Conservation (phyloP, 768 basidiomycete genomes). For the Amanita molliuscula region DNA sequence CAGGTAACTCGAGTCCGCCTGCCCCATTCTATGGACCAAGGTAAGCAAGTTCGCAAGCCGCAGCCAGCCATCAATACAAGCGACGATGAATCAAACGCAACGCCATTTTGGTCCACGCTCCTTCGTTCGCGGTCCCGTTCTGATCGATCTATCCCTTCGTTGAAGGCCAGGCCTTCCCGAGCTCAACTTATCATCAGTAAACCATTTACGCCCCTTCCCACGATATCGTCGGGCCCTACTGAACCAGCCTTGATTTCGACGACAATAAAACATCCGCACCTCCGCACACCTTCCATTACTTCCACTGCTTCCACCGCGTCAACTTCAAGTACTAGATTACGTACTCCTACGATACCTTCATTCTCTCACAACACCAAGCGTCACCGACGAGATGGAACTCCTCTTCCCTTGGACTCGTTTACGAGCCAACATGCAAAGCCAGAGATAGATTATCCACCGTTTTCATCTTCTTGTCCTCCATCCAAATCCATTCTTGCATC, state of each 20-base stretch:
- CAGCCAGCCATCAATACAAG: not conserved
- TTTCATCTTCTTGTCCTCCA: conserved; percentile 24
- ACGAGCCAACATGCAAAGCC: conserved; percentile 9
- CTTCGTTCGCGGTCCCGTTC: conserved; percentile 25
- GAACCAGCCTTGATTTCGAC: conserved; percentile 8
- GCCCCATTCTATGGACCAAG: not conserved
- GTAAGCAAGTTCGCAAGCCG: not conserved
- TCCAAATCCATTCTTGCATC: conserved; percentile 53
- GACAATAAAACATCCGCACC: conserved; percentile 11
- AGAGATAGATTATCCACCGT: conserved; percentile 10
- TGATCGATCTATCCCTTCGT: conserved; percentile 20
- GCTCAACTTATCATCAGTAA: conserved; percentile 17
- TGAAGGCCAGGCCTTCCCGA: conserved; percentile 24
- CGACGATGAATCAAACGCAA: not conserved
- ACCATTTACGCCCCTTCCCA: conserved; percentile 5
- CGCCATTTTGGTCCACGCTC: conserved; percentile 27
- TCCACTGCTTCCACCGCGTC: conserved; percentile 20
- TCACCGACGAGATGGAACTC: conserved; percentile 6
- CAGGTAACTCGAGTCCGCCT: conserved; percentile 7
- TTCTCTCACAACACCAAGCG: conserved; percentile 13
- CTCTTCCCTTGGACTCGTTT: conserved; percentile 12
- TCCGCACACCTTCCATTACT: conserved; percentile 18
- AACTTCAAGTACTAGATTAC: conserved; percentile 16
- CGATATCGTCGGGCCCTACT: conserved; percentile 6
- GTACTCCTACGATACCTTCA: conserved; percentile 18